phyloP scores from a whole-genome alignment of 805 yeast genomes.

The Barnettozyma sucrosica region DNA sequence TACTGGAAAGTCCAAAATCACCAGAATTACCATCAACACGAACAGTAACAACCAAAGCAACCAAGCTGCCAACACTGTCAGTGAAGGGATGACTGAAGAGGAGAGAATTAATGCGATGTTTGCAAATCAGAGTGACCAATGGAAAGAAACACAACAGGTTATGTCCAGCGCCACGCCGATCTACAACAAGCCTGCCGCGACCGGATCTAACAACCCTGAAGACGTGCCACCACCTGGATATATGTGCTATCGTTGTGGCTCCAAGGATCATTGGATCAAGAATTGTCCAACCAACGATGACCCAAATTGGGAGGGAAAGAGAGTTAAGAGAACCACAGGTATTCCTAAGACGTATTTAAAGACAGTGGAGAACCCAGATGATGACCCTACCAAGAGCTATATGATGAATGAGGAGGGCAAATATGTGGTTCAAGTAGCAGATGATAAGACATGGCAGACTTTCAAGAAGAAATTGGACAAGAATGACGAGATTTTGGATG shows the following conservation, averaged over 20 bases:
- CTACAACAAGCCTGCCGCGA: constrained; percentile 41
- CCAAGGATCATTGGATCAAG: constrained; percentile 91
- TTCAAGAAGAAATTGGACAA: constrained; percentile 57
- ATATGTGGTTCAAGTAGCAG: constrained; percentile 94
- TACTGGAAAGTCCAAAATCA: constrained; percentile 60
- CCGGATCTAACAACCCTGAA: constrained; percentile 36
- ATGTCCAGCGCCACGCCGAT: constrained; percentile 84
- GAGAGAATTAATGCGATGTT: constrained; percentile 88
- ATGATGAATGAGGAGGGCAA: constrained; percentile 94
- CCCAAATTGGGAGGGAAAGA: constrained; percentile 89
- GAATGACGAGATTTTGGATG: constrained; percentile 17
- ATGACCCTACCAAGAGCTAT: constrained; percentile 50
- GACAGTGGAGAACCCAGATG: constrained; percentile 78
- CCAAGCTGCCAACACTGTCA: constrained; percentile 22
- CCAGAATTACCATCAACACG: constrained; percentile 26
- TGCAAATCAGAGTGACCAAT: constrained; percentile 85
- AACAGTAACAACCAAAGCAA: constrained; percentile 8
- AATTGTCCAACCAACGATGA: constrained; percentile 93
- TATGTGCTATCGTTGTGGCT: constrained; percentile 94
- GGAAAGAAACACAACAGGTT: constrained; percentile 91
- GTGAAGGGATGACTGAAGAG: constrained; percentile 61
- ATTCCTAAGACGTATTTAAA: constrained; percentile 90
- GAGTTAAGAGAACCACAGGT: constrained; percentile 92
- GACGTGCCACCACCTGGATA: constrained; percentile 93
- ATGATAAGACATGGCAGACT: constrained; percentile 81